Base-by-base conservation (phyloP, 805 yeast genomes). In the Barnettozyma salicaria region DNA sequence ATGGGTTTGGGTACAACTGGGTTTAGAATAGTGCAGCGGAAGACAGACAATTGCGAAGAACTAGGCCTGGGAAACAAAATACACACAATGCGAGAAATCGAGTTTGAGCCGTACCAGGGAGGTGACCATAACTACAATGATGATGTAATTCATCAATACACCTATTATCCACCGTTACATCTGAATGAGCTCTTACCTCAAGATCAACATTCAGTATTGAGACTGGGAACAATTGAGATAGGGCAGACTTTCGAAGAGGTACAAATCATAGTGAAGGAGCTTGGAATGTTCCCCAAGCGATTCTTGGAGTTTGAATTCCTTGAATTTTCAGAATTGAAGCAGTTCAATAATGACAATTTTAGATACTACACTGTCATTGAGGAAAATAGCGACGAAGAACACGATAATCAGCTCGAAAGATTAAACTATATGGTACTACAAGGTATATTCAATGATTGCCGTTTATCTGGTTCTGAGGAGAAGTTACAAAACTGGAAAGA, bases 151-250 rank as follows among this genome's bases (percentile, higher is more conserved):
- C 49, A 14, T 4, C 13, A 10, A 8, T 10, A 9, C 16, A 16
- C 17, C 17, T 24, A 16, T 42, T 75, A 68, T 47, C 79, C 82
- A 1, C 78, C 83, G 0, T 62, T 73, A 0, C 70, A 73, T 45
- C 70, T 78, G 30, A 68, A 68, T 35, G 82, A 77, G 10, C 61
- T 78, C 18, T 56, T 76, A n/a, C 81, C 81, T 2, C 67, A 64
- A 36, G 61, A 67, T 19, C 68, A 67, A 41, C 65, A 74, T 47
- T 65, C 74, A 19, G 57, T 76, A 18, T 50, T 77, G 25, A 68
- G 72, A 43, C 47, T 76, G 19, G 82, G 80, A 0, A 64, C 62
- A 31, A 74, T 78, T 45, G 41, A 39, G 2, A 54, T 73, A 17
- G 28, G 13, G 37, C 27, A 33, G 11, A 36, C 38, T 6, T 44